phyloP scores from a whole-genome alignment of 2,329 filamentous ascomycete species.

The Cyanodermella asteris region DNA sequence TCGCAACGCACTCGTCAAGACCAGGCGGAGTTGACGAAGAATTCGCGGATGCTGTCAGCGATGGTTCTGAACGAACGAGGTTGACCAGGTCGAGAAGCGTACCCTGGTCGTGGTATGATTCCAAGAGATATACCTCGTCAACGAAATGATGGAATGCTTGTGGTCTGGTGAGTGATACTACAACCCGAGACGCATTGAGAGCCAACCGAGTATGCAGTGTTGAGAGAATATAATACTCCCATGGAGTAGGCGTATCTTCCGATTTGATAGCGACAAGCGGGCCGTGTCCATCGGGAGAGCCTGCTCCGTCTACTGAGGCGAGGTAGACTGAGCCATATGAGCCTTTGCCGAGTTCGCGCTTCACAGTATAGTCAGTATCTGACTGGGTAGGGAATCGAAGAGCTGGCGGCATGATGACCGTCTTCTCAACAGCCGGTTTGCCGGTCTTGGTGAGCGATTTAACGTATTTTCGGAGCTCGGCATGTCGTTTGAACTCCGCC shows the following conservation, averaged over 20 bases:
- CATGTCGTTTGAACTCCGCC: constrained; percentile 40
- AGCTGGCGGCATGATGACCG: constrained; percentile 36
- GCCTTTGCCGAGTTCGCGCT: constrained; percentile 71
- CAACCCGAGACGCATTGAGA: constrained; percentile 36
- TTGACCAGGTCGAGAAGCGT: constrained; percentile 93
- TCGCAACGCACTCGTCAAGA: constrained; percentile 77
- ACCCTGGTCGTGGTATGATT: constrained; percentile 73
- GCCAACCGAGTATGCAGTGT: constrained; percentile 57
- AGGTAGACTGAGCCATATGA: constrained; percentile 93
- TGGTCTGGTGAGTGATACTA: constrained; percentile 57
- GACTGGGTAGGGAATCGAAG: constrained; percentile 44
- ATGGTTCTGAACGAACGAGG: constrained; percentile 45
- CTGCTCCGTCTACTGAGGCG: constrained; percentile 30
- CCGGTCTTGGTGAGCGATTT: constrained; percentile 37
- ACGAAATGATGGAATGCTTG: constrained; percentile 83
- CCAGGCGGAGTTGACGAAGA: no score
- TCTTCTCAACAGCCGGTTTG: constrained; percentile 28
- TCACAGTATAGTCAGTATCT: constrained; percentile 50
- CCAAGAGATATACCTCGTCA: constrained; percentile 72
- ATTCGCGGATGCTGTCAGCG: constrained; percentile 25
- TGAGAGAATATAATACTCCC: constrained; percentile 95
- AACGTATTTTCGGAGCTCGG: constrained; percentile 62
- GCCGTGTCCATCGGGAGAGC: constrained; percentile 16
- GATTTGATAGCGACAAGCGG: constrained; percentile 76
- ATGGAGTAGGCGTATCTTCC: constrained; percentile 68